Percentiles rank a stretch among this genome's conserved stretches.
phyloP scores from a whole-genome alignment of 257 asterid genomes.

The Fraxinus anomala region DNA sequence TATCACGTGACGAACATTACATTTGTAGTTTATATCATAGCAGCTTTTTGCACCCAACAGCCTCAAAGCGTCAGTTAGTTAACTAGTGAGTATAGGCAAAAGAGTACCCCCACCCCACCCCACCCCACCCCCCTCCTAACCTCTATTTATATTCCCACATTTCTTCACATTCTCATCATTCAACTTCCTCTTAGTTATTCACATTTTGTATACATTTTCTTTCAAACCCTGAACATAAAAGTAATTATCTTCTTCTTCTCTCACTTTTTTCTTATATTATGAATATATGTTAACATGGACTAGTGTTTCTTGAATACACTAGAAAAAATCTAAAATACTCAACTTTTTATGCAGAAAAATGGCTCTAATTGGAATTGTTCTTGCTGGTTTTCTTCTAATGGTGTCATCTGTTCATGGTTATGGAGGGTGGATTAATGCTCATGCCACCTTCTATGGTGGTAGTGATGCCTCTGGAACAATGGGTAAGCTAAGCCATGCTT shows the following conservation, averaged over 20 bases:
- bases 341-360: slow-evolving; percentile 37
- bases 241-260: slow-evolving; percentile 16
- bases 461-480: slow-evolving; percentile 94
- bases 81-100: slow-evolving; percentile 8
- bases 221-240: background rate
- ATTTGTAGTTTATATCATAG: no score
- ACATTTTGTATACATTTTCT: slow-evolving; percentile 4
- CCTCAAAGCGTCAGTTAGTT: slow-evolving; percentile 38
- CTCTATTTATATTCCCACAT: slow-evolving; percentile 53
- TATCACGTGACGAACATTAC: no score
- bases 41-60: slow-evolving; percentile 34
- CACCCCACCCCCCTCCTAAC: slow-evolving; percentile 6
- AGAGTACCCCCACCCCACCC: background rate
- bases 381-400: slow-evolving; percentile 47
- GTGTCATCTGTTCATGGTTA: slow-evolving; percentile 43
- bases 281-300: background rate
- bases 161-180: slow-evolving; percentile 33
- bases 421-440: slow-evolving; percentile 76
- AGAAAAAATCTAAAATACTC: background rate
- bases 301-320: background rate
- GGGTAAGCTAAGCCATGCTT: slow-evolving; percentile 50
- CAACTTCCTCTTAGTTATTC: slow-evolving; percentile 15
- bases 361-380: slow-evolving; percentile 36
- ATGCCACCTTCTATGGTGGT: slow-evolving; percentile 92
- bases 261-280: background rate